Conservation (phyloP, 73 alveolate genomes). For the Paramecium pentaurelia region DNA sequence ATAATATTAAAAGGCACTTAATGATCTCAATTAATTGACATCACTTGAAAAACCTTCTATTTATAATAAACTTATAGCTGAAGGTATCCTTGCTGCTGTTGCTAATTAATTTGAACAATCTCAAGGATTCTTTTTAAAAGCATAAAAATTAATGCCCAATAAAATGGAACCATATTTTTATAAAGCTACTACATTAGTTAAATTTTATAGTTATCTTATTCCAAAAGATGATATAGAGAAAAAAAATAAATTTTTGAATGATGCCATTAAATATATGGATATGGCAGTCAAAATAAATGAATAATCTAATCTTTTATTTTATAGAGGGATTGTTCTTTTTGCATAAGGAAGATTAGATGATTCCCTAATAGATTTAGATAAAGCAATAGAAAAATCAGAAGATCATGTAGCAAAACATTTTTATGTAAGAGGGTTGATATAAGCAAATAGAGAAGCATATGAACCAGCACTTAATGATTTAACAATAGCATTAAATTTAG, state of each 20-base stretch:
- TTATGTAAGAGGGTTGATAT: slow-evolving; percentile 32
- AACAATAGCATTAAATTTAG: slow-evolving; percentile 38
- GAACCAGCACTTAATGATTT: slow-evolving; percentile 50
- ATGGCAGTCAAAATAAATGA: slow-evolving; percentile 9
- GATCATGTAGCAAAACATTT: slow-evolving; percentile 56
- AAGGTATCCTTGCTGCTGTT: slow-evolving; percentile 60
- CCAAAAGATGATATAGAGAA: slow-evolving; percentile 50
- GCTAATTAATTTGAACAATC: slow-evolving; percentile 33
- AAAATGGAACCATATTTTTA: slow-evolving; percentile 62
- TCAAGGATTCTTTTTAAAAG: slow-evolving; percentile 46
- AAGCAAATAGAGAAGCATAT: background rate
- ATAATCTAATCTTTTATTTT: slow-evolving; percentile 25
- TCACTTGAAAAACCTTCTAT: slow-evolving; percentile 66
- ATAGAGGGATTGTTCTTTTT: slow-evolving; percentile 42
- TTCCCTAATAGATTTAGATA: slow-evolving; percentile 25
- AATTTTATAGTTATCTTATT: slow-evolving; percentile 48
- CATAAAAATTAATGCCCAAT: slow-evolving; percentile 56
- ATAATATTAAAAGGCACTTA: slow-evolving; percentile 72
- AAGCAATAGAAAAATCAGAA: slow-evolving; percentile 53
- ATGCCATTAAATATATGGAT: slow-evolving; percentile 48
- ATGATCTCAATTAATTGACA: slow-evolving; percentile 62
- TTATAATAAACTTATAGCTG: slow-evolving; percentile 68
- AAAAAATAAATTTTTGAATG: slow-evolving; percentile 21
- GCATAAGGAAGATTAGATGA: background rate
- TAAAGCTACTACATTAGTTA: slow-evolving; percentile 56